Evolutionary conservation across 1,139 yeast genomes (phyloP), one percentile per base, ranked within the genome.

Genomic region (Candida sp.): DNA sequence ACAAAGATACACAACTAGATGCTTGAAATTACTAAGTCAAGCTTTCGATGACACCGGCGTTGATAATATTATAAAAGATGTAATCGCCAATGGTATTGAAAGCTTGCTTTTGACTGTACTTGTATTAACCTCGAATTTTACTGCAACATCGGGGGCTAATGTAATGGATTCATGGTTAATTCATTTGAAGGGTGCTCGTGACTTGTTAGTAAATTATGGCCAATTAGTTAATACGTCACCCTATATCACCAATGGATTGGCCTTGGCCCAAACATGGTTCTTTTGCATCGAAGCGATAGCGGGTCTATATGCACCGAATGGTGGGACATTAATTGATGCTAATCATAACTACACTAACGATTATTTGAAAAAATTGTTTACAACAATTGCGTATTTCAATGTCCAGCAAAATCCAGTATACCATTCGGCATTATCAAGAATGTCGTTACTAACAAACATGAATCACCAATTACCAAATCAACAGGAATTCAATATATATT

Each of bases 211-310:
- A 12, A 64, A 62, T 43, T 72, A 70, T 52, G 57, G 62, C 29
- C 48, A 51, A n/a, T 48, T 62, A 45, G 36, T 52, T 50, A 38
- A 42, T 41, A 32, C 34, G 23, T 39, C 41, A 23, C 42, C 44
- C 12, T 43, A 49, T 37, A 52, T 64, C 37, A 58, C 67, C 12
- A 58, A 63, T n/a, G 77, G 75, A 2, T 51, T 71, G n/a, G 74
- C 77, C 1, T 54, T 72, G 7, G 75, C 77, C 1, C 66, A 68
- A 45, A 63, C 64, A n/a, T 72, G 77, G 77, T 72, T 70, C 47
- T 70, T 68, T 49, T 72, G 76, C 9, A 64, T 72, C 38, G 77
- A 72, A 45, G 52, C 68, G 5, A 46, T 68, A 19, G 76, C 76
- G 1, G 64, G 67, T 9, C 50, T 68, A 29, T 54, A 61, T 43